These are phyloP conservation scores for Zea luxurians DNA, from an alignment of 176 grass and related monocot genomes.

Conservation along the genomic window DNA sequence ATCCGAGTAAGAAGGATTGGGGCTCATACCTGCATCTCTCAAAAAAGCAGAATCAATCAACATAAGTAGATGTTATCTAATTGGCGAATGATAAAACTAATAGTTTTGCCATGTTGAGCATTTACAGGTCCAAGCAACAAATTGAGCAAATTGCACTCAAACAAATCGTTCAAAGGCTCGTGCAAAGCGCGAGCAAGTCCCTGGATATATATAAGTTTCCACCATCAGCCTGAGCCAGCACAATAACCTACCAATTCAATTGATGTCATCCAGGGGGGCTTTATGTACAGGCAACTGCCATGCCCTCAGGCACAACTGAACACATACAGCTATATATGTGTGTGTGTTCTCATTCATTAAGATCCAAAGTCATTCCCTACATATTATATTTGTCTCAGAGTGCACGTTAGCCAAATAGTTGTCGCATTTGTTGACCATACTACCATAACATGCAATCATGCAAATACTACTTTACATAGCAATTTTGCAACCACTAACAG, in stretches of 20 bases:
- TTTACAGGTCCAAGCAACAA: neutral
- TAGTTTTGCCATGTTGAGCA: neutral
- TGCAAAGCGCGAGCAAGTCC: too few relatives aligned
- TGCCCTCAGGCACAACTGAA: constrained; percentile 8
- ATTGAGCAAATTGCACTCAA: constrained; percentile 12
- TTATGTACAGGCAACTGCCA: constrained; percentile 7
- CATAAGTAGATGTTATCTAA: neutral
- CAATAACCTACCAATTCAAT: constrained; percentile 3
- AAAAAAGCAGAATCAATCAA: constrained; percentile 8
- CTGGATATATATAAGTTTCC: neutral
- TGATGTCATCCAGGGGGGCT: neutral
- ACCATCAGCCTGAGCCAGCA: neutral
- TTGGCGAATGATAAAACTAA: neutral
- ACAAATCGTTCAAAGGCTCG: too few relatives aligned
- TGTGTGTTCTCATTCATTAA: neutral
- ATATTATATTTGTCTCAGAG: neutral
- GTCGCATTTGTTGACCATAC: neutral
- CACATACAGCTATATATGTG: neutral
- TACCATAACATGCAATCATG: neutral
- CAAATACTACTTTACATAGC: neutral
- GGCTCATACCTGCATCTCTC: constrained; percentile 80
- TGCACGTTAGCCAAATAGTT: neutral
- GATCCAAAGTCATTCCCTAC: neutral
- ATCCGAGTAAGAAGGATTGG: constrained; percentile 79
- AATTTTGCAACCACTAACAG: neutral